Conservation (phyloP, 1,139 yeast species). For the Saccharomycopsis hybrid region DNA sequence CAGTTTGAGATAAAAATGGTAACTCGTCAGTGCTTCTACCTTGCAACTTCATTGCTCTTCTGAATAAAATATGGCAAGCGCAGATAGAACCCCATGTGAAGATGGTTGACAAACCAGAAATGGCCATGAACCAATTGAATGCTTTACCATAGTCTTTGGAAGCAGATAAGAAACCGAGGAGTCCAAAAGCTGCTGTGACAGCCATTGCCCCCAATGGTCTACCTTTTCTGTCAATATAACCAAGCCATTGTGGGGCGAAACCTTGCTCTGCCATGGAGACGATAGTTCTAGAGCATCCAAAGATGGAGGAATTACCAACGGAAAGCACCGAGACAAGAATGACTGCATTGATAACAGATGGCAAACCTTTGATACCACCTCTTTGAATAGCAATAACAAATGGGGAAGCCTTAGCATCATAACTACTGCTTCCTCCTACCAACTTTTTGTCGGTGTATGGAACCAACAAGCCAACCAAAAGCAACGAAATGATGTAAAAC, state of each 20-base stretch:
- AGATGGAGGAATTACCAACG: conserved; percentile 60
- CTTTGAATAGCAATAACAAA: conserved; percentile 53
- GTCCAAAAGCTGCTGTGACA: conserved; percentile 45
- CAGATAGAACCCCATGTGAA: conserved; percentile 64
- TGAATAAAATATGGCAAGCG: conserved; percentile 52
- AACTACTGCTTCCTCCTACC: conserved; percentile 33
- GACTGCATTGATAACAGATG: conserved; percentile 46
- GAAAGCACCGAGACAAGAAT: conserved; percentile 43
- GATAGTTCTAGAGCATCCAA: conserved; percentile 57
- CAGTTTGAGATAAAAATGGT: conserved; percentile 47
- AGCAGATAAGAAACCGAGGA: conserved; percentile 57
- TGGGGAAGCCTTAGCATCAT: conserved; percentile 52
- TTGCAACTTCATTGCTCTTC: conserved; percentile 48
- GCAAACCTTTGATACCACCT: conserved; percentile 49
- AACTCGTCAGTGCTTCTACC: conserved; percentile 47
- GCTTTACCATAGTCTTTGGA: conserved; percentile 48
- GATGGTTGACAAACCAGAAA: conserved; percentile 58
- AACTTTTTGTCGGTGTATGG: conserved; percentile 35
- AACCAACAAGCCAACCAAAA: conserved; percentile 41
- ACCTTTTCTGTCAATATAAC: conserved; percentile 56
- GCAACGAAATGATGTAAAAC: conserved; percentile 46
- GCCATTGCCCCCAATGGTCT: conserved; percentile 56
- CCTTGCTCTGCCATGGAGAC: conserved; percentile 60
- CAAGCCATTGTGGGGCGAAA: conserved; percentile 50
- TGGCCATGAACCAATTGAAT: conserved; percentile 59